Evolutionary conservation across 495 filamentous ascomycete species (phyloP).

Genomic region (Aspergillus incahuasiensis): DNA sequence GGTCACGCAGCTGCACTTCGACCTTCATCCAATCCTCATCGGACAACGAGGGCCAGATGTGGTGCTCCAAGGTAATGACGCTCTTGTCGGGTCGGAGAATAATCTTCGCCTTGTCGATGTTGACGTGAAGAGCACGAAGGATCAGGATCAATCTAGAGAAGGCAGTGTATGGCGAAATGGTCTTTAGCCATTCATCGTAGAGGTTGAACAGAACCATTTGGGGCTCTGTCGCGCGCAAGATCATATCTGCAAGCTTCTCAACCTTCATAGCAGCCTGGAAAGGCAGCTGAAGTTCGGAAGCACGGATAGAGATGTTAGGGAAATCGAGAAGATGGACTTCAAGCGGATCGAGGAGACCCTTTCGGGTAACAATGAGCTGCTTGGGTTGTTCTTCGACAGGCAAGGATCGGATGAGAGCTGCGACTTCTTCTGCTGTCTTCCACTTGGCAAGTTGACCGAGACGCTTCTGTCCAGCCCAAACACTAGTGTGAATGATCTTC

Average conservation of each 20-base stretch:
- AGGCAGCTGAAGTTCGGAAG: conserved; percentile 93
- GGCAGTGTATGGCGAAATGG: conserved; percentile 95
- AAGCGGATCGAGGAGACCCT: conserved; percentile 94
- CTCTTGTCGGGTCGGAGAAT: conserved; percentile 96
- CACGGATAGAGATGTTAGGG: conserved; percentile 98
- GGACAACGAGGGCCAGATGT: conserved; percentile 93
- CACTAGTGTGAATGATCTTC: conserved; percentile 99
- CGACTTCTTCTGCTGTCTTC: conserved; percentile 99
- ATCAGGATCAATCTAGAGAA: conserved; percentile 97
- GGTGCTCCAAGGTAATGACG: conserved; percentile 97
- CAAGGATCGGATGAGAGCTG: conserved; percentile 91
- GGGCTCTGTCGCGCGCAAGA: conserved; percentile 92
- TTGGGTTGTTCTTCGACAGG: conserved; percentile 99
- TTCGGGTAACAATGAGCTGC: conserved; percentile 96
- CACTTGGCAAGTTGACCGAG: conserved; percentile 97
- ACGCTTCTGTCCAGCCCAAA: conserved; percentile 99
- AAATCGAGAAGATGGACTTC: conserved; percentile 98
- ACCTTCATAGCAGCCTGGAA: conserved; percentile 99
- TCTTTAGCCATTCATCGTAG: conserved; percentile 99
- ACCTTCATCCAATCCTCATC: conserved; percentile 99
- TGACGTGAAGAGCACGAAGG: conserved; percentile 92
- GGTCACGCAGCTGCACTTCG: conserved; percentile 89
- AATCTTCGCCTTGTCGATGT: conserved; percentile 97
- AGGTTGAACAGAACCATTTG: conserved; percentile 99
- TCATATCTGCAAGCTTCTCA: conserved; percentile 99